Conservation (phyloP, 495 filamentous ascomycete species). For the Pyrenula aspistea region DNA sequence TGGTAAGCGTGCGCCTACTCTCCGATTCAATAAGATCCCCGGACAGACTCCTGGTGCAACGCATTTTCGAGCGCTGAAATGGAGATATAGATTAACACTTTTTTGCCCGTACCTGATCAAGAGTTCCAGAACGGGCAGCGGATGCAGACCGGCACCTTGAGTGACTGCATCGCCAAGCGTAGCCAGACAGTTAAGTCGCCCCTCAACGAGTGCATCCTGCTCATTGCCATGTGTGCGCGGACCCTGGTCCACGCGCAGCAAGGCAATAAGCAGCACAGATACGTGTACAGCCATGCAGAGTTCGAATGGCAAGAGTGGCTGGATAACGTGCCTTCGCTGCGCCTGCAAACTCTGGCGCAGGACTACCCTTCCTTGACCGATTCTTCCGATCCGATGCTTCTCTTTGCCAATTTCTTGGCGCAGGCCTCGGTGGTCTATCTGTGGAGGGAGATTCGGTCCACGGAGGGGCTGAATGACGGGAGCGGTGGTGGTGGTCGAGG, state of each 20-base stretch:
- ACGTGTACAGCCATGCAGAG: not conserved
- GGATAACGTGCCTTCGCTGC: slow-evolving; percentile 24
- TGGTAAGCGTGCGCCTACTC: slow-evolving; percentile 18
- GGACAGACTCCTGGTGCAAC: not conserved
- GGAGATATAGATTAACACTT: slow-evolving; percentile 12
- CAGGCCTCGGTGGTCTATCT: slow-evolving; percentile 31
- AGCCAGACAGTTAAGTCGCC: slow-evolving; percentile 21
- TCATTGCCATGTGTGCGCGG: slow-evolving; percentile 36
- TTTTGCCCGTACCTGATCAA: slow-evolving; percentile 33
- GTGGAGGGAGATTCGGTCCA: slow-evolving; percentile 15
- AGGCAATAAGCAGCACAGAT: not conserved
- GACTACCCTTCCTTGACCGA: slow-evolving; percentile 20
- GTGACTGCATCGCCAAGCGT: slow-evolving; percentile 22
- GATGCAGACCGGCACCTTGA: slow-evolving; percentile 25
- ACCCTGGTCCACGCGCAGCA: slow-evolving; percentile 30
- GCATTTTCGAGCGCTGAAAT: not conserved
- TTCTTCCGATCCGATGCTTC: slow-evolving; percentile 31
- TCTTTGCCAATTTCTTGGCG: slow-evolving; percentile 28
- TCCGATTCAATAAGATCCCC: not conserved
- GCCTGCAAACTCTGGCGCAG: slow-evolving; percentile 21
- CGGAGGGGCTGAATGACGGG: slow-evolving; percentile 1
- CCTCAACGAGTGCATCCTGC: slow-evolving; percentile 32
- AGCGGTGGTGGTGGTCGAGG: not conserved
- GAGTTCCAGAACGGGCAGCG: slow-evolving; percentile 38
- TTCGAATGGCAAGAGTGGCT: slow-evolving; percentile 33